Percentiles rank a stretch among this genome's conserved stretches.
Evolutionary conservation across 768 basidiomycete species (phyloP).

Genomic region (Leccinum imitatum): DNA sequence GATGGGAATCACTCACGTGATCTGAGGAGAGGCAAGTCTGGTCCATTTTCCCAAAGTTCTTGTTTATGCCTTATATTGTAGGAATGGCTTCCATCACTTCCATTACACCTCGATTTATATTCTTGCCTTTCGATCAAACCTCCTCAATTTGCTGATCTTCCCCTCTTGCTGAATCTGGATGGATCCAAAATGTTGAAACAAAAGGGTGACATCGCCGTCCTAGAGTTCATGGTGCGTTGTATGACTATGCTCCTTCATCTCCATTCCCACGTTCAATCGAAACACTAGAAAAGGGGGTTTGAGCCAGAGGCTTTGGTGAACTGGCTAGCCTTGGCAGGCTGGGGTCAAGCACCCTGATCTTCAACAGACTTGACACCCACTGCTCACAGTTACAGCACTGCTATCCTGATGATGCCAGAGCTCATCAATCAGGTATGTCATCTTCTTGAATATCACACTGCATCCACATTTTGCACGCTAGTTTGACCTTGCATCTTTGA

Average conservation of each 20-base stretch:
- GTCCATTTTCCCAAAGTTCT: not conserved
- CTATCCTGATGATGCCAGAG: constrained; percentile 57
- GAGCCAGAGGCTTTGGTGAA: constrained; percentile 88
- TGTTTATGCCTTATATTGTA: constrained; percentile 30
- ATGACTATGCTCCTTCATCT: not conserved
- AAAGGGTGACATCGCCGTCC: constrained; percentile 82
- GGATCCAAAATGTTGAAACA: constrained; percentile 95
- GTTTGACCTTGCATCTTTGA: constrained; percentile 78
- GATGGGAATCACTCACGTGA: constrained; percentile 95
- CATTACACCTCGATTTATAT: constrained; percentile 89
- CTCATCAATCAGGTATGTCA: constrained; percentile 60
- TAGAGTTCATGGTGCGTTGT: constrained; percentile 74
- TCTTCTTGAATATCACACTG: not conserved
- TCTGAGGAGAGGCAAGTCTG: constrained; percentile 80
- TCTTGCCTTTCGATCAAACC: constrained; percentile 65
- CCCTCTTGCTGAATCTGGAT: constrained; percentile 85
- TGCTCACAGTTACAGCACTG: constrained; percentile 59
- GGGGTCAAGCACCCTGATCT: constrained; percentile 60
- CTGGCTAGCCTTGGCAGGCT: constrained; percentile 93
- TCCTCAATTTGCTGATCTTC: constrained; percentile 89
- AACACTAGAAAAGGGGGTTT: constrained; percentile 76
- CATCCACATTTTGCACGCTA: constrained; percentile 25
- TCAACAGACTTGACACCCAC: constrained; percentile 21
- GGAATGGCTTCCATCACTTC: constrained; percentile 97
- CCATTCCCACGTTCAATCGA: not conserved